These are phyloP conservation scores for Fraxinus baroniana DNA, from an alignment of 305 asterid genomes.

Conservation along the genomic window DNA sequence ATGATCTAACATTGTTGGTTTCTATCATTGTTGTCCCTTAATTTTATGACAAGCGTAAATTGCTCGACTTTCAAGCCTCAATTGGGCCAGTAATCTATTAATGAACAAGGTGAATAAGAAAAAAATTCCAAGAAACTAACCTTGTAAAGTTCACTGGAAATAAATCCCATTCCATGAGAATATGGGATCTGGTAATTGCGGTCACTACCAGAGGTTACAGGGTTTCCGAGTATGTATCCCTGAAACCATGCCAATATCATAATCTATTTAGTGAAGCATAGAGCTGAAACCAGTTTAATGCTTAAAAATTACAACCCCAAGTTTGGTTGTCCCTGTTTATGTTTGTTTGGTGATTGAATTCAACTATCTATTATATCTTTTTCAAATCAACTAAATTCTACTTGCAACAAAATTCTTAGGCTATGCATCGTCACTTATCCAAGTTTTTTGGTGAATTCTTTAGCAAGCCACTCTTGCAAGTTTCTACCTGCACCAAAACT, in stretches of 20 bases:
- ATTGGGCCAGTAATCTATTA: not conserved
- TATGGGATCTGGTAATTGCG: not conserved
- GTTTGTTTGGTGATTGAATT: not conserved
- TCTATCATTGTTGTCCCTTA: not conserved
- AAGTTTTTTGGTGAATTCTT: too few relatives aligned
- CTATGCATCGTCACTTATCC: too few relatives aligned
- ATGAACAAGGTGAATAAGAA: not conserved
- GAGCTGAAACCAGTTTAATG: not conserved
- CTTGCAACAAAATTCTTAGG: not conserved
- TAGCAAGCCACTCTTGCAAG: too few relatives aligned
- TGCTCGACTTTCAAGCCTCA: not conserved
- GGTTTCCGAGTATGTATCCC: conserved; percentile 20
- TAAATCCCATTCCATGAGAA: conserved; percentile 6
- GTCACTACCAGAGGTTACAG: not conserved
- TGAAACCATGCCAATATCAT: not conserved
- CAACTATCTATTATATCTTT: too few relatives aligned
- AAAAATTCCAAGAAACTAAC: not conserved
- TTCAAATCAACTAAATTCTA: not conserved
- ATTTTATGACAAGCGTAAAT: not conserved
- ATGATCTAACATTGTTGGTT: not conserved
- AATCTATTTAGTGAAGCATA: not conserved
- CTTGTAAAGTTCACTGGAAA: conserved; percentile 16
- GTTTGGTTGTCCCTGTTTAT: not conserved
- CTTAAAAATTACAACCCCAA: conserved; percentile 2
- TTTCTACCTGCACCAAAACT: too few relatives aligned